Conservation (phyloP, 768 basidiomycete species). For the Lentinula edodes region DNA sequence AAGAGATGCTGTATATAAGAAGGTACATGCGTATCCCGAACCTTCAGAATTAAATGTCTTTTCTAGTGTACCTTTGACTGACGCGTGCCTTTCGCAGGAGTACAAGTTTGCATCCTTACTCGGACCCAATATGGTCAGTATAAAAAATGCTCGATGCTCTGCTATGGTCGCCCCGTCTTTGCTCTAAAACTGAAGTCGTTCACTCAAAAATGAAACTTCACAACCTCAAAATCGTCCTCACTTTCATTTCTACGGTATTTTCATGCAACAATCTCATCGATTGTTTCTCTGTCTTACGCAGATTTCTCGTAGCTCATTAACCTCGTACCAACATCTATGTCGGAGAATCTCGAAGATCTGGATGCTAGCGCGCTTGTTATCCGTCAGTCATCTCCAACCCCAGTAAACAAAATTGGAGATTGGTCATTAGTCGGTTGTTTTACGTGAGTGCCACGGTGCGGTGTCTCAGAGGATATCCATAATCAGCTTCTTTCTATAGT, state of each 20-base stretch:
- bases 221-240: background rate
- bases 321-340: background rate
- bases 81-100: background rate
- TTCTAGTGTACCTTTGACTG: background rate
- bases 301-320: background rate
- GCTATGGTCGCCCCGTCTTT: background rate
- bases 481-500: constrained; percentile 11
- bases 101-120: background rate
- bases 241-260: constrained; percentile 2
- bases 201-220: background rate
- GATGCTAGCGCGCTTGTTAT: background rate
- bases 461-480: background rate
- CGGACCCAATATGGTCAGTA: background rate
- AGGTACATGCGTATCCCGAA: background rate
- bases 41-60: background rate
- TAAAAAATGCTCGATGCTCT: background rate
- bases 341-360: no score
- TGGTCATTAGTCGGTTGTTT: constrained; percentile 51
- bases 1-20: background rate
- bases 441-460: constrained; percentile 25
- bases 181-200: background rate
- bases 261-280: no score
- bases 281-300: background rate
- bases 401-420: background rate
- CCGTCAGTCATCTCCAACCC: background rate